phyloP scores from a whole-genome alignment of 2,329 filamentous ascomycete genomes.

The Pleurostoma richardsiae region DNA sequence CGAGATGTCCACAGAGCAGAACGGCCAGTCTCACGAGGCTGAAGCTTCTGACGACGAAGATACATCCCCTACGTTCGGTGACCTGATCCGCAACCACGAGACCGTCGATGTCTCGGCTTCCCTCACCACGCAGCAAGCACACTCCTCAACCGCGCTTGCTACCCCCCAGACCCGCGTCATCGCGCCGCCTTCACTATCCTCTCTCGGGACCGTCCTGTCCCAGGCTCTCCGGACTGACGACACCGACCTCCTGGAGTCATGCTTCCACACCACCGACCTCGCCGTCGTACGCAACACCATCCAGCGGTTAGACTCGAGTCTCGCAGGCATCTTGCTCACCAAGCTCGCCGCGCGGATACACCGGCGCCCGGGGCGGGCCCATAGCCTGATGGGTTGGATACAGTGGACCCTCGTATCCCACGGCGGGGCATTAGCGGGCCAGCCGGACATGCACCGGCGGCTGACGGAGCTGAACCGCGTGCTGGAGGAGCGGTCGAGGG shows the following conservation, averaged over 20 bases:
- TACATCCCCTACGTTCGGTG: conserved; percentile 72
- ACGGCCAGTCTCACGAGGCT: conserved; percentile 14
- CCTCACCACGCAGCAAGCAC: conserved; percentile 27
- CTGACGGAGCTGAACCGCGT: conserved; percentile 79
- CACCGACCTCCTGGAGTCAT: conserved; percentile 82
- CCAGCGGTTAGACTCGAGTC: conserved; percentile 78
- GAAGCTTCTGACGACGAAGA: conserved; percentile 41
- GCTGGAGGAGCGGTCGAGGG: conserved; percentile 78
- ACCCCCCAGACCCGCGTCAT: conserved; percentile 39
- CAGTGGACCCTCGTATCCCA: conserved; percentile 93
- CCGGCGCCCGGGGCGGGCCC: conserved; percentile 80
- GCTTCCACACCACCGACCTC: conserved; percentile 74
- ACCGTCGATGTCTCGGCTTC: conserved; percentile 68
- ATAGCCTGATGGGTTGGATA: conserved; percentile 89
- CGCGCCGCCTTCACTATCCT: conserved; percentile 65
- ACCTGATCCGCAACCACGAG: conserved; percentile 70
- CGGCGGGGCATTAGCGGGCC: conserved; percentile 82
- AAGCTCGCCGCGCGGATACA: conserved; percentile 85
- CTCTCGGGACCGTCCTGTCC: conserved; percentile 85
- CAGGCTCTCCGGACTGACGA: conserved; percentile 94
- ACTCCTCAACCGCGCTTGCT: conserved; percentile 16
- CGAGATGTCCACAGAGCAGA: conserved; percentile 2
- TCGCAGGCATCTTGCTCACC: conserved; percentile 73
- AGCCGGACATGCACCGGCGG: conserved; percentile 75
- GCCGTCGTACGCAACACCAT: conserved; percentile 82